Evolutionary conservation across 768 basidiomycete genomes (phyloP), one percentile per base, ranked within the genome.

Genomic region (Coprinellus aureogranulatus): DNA sequence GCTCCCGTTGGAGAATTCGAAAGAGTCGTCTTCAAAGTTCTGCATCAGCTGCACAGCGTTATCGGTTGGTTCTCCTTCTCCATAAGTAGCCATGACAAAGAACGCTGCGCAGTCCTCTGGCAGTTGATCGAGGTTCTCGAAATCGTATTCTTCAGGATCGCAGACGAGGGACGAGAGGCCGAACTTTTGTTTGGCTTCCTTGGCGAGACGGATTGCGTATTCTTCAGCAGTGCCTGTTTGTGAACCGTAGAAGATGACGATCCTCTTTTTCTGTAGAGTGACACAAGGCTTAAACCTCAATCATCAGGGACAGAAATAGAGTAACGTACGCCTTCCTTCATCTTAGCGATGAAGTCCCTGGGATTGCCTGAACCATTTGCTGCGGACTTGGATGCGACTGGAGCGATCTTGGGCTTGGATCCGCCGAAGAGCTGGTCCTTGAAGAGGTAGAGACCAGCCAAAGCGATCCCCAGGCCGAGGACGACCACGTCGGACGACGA

Each of bases 201-300:
- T 98, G 14, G 96, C 96, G 10, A 99, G 83, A 71, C 97, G 90
- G 64, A 96, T 94, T 41, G 95, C 95, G 64, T 95, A 97, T 72
- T 99, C 96, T 72, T 98, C 97, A 2, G 96, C 96, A 16, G 96
- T 99, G 57, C 96, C 96, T 0, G 96, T 99, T 70, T 99, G 96
- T 22, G 96, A 98, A 57, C 96, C 96, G 68, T 97, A 99, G 71
- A 99, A 96, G 67, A 98, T 98, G 65, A 92, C 90, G 16, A 96
- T 77, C 60, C 94, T 92, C 73, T 97, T 98, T 84, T 95, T 96
- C 95, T 98, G 67, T 39, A 59, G 46, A 48, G n/a, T n/a, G n/a
- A n/a, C n/a, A n/a, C n/a, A 56, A 40, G 44, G 18, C 55, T 31
- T 18, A 11, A 34, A 52, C 60, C 40, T 59, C 65, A 54, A 45